Conservation (phyloP, 768 basidiomycete species). For the Collybia mongolica region DNA sequence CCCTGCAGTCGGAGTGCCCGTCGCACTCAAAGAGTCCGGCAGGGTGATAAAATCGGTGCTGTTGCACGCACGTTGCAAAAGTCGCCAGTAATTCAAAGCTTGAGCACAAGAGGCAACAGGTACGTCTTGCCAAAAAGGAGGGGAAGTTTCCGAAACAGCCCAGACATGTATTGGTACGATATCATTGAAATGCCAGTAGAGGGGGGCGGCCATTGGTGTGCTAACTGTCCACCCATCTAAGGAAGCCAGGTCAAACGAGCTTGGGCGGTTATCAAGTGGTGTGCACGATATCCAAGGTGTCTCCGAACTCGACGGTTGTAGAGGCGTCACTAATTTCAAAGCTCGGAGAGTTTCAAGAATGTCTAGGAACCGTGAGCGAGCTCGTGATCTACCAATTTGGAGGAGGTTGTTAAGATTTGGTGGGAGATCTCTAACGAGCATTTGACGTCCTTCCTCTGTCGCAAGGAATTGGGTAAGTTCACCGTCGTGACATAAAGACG, state of each 20-base stretch:
- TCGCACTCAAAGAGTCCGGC: slow-evolving; percentile 15
- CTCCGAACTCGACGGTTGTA: slow-evolving; percentile 41
- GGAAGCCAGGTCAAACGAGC: slow-evolving; percentile 42
- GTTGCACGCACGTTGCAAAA: slow-evolving; percentile 47
- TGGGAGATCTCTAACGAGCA: slow-evolving; percentile 54
- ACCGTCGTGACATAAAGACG: slow-evolving; percentile 53
- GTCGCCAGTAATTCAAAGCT: slow-evolving; percentile 54
- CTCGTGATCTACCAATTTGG: slow-evolving; percentile 57
- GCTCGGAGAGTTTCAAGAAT: slow-evolving; percentile 56
- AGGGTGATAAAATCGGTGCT: slow-evolving; percentile 26
- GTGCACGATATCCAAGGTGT: slow-evolving; percentile 45
- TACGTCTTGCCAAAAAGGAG: slow-evolving; percentile 54
- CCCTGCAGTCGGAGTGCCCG: slow-evolving; percentile 22
- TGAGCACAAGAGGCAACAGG: slow-evolving; percentile 36
- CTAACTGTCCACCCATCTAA: slow-evolving; percentile 43
- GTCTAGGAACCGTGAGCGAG: slow-evolving; percentile 61
- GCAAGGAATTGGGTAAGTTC: slow-evolving; percentile 53
- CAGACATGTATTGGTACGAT: slow-evolving; percentile 60
- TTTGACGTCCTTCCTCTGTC: slow-evolving; percentile 45
- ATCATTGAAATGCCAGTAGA: slow-evolving; percentile 63
- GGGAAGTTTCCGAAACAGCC: slow-evolving; percentile 47
- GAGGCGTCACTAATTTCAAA: slow-evolving; percentile 60
- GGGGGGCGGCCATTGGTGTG: slow-evolving; percentile 47
- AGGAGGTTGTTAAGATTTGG: slow-evolving; percentile 45
- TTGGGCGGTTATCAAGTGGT: slow-evolving; percentile 41